Evolutionary conservation across 257 asterid species (phyloP).

Genomic region (Solanum lycopersicoides): DNA sequence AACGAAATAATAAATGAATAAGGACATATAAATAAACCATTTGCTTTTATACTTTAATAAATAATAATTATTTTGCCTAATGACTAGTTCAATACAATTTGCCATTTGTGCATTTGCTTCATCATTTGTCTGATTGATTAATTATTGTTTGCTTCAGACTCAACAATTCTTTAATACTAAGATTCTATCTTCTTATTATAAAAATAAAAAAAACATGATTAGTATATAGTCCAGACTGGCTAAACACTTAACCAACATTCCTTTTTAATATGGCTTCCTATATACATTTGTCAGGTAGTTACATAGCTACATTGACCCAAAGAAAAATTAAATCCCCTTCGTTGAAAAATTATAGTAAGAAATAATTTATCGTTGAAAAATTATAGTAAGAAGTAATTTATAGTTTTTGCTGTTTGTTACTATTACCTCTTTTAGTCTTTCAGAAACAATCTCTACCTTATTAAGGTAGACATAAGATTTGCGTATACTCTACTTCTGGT

Average conservation of each 20-base stretch:
- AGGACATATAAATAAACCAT: background rate
- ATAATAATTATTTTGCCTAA: background rate
- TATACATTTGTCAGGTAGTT: background rate
- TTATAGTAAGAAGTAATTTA: too few species aligned
- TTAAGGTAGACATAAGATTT: background rate
- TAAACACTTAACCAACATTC: background rate
- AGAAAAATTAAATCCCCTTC: background rate
- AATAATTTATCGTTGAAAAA: too few species aligned
- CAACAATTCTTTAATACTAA: background rate
- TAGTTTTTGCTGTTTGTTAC: background rate
- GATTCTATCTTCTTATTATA: background rate
- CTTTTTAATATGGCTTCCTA: background rate
- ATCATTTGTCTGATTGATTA: background rate
- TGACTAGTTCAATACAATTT: background rate
- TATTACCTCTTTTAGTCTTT: background rate
- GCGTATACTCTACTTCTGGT: background rate
- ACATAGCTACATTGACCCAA: background rate
- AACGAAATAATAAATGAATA: background rate
- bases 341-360: background rate
- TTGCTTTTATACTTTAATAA: background rate
- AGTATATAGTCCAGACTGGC: background rate
- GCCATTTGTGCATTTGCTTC: background rate
- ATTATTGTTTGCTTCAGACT: background rate
- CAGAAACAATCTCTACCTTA: background rate
- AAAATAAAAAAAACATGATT: background rate